Conservation (phyloP, 2,329 filamentous ascomycete species). For the Pestalotiopsis sp. region DNA sequence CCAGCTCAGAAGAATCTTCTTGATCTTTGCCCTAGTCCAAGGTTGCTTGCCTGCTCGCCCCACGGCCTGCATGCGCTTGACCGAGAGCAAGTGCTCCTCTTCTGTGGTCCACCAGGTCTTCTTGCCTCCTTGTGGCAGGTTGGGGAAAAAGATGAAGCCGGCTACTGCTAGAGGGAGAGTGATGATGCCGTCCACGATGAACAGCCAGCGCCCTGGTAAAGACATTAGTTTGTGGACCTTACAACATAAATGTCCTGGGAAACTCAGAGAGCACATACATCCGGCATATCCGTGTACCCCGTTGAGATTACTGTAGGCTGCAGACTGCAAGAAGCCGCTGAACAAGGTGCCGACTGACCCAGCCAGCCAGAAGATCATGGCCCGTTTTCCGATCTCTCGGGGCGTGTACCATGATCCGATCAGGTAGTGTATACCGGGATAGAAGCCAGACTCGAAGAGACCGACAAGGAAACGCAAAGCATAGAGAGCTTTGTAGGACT, state of each 20-base stretch:
- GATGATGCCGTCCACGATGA: conserved; percentile 55
- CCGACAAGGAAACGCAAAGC: conserved; percentile 10
- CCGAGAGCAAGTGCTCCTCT: conserved; percentile 4
- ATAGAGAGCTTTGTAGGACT: conserved; percentile 5
- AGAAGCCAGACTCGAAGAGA: conserved; percentile 11
- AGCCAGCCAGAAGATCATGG: conserved; percentile 48
- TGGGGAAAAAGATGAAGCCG: conserved; percentile 45
- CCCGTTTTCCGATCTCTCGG: conserved; percentile 43
- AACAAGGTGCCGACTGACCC: conserved; percentile 51
- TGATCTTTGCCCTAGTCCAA: conserved; percentile 1
- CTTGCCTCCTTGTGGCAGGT: conserved; percentile 30
- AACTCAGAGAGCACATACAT: neutral
- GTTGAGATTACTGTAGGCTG: conserved; percentile 50
- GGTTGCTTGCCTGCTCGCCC: neutral
- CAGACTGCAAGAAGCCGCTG: conserved; percentile 51
- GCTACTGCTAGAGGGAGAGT: conserved; percentile 50
- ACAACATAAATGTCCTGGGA: neutral
- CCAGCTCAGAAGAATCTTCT: neutral
- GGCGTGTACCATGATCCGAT: conserved; percentile 19
- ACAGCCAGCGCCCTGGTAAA: conserved; percentile 6
- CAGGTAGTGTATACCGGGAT: conserved; percentile 7
- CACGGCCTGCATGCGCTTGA: conserved; percentile 3
- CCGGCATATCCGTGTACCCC: conserved; percentile 37
- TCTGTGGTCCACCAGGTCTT: conserved; percentile 3
- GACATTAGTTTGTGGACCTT: no score